Conservation (phyloP, 345 rosid genomes). For the Citrus mangshanensis region DNA sequence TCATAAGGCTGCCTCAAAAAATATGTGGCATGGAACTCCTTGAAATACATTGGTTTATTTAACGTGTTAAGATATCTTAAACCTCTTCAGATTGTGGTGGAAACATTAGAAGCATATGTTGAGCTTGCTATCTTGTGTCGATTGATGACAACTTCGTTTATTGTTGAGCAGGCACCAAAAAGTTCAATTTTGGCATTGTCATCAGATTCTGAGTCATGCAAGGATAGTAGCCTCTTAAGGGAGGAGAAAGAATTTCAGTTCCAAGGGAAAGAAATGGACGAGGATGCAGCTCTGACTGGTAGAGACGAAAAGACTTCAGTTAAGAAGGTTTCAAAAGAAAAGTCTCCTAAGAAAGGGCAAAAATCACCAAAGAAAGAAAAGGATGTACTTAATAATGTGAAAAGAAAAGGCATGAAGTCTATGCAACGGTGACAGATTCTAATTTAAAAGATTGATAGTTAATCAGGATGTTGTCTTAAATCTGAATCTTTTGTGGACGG, state of each 20-base stretch:
- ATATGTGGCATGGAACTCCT: not conserved
- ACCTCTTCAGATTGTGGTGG: not conserved
- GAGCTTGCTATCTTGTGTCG: constrained; percentile 3
- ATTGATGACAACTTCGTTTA: constrained; percentile 14
- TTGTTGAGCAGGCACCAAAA: constrained; percentile 38
- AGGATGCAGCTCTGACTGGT: constrained; percentile 29
- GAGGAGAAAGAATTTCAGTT: constrained; percentile 22
- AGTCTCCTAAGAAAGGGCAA: constrained; percentile 39
- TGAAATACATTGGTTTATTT: not conserved
- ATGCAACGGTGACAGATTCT: not conserved
- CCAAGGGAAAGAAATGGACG: constrained; percentile 30
- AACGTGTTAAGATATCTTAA: not conserved
- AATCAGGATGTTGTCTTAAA: not conserved
- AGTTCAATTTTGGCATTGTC: constrained; percentile 48
- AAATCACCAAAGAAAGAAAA: constrained; percentile 38
- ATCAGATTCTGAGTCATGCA: constrained; percentile 75
- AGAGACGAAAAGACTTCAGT: constrained; percentile 26
- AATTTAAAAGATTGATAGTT: not conserved
- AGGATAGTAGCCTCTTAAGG: constrained; percentile 21
- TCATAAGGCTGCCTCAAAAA: not conserved
- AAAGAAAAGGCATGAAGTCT: constrained; percentile 39
- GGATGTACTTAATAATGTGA: constrained; percentile 24
- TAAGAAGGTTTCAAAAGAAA: constrained; percentile 48
- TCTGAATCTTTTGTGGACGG: not conserved
- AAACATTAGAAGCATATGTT: not conserved